Conservation (phyloP, 352 stramenopile species). For the Thalassiosira mediterranea region DNA sequence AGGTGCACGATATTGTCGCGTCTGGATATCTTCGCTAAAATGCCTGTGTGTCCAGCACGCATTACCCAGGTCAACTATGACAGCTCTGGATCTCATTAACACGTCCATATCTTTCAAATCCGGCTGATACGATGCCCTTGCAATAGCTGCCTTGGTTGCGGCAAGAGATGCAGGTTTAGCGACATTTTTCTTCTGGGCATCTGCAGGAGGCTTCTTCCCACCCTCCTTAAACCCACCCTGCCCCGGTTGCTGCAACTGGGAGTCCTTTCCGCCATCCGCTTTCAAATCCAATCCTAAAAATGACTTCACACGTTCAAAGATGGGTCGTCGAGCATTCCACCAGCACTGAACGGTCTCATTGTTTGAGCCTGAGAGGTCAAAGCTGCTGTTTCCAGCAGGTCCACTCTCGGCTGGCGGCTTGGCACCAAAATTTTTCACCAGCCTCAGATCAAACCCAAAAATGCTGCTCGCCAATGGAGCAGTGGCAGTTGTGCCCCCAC, state of each 20-base stretch:
- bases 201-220: constrained; percentile 56
- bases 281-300: constrained; percentile 73
- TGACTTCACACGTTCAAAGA: constrained; percentile 68
- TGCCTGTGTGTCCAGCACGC: constrained; percentile 98
- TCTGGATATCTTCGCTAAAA: constrained; percentile 99
- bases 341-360: constrained; percentile 66
- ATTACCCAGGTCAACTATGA: constrained; percentile 99
- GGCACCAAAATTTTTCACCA: constrained; percentile 75
- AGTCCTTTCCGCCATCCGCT: no score
- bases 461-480: constrained; percentile 55
- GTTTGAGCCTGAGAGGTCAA: constrained; percentile 56
- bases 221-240: no score
- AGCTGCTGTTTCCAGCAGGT: constrained; percentile 53
- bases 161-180: constrained; percentile 37
- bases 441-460: constrained; percentile 77
- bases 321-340: constrained; percentile 72
- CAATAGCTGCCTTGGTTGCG: constrained; percentile 41
- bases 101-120: constrained; percentile 71
- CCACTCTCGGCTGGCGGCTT: no score
- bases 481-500: no score
- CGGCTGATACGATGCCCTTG: constrained; percentile 55
- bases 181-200: constrained; percentile 19
- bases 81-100: constrained; percentile 70
- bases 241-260: constrained; percentile 22
- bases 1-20: constrained; percentile 98